These are phyloP conservation scores for Metschnikowia lunata DNA, from an alignment of 805 yeast species.

Conservation along the genomic window DNA sequence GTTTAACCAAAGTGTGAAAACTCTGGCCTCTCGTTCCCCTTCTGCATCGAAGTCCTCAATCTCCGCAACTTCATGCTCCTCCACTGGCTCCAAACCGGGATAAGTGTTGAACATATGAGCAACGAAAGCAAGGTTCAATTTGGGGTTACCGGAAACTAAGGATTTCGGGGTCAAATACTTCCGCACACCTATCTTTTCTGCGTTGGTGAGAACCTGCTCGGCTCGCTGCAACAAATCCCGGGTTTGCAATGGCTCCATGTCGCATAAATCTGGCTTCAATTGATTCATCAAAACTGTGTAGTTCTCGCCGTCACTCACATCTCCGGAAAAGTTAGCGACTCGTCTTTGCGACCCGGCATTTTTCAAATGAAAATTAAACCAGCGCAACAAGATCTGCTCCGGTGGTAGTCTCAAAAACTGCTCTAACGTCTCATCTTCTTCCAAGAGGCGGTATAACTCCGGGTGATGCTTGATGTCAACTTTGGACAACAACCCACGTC, in stretches of 20 bases:
- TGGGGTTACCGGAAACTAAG: constrained; percentile 93
- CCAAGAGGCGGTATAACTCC: constrained; percentile 87
- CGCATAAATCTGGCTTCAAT: constrained; percentile 78
- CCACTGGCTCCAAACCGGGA: constrained; percentile 95
- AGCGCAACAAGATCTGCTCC: constrained; percentile 91
- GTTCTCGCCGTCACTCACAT: constrained; percentile 92
- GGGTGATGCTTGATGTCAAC: constrained; percentile 96
- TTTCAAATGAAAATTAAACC: constrained; percentile 95
- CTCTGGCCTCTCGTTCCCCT: constrained; percentile 99
- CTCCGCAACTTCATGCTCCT: constrained; percentile 85
- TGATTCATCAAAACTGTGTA: constrained; percentile 88
- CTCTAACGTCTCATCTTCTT: constrained; percentile 95
- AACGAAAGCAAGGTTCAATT: constrained; percentile 92
- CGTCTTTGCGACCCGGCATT: constrained; percentile 87
- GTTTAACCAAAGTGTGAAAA: constrained; percentile 95
- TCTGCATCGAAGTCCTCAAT: constrained; percentile 98
- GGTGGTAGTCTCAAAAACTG: constrained; percentile 96
- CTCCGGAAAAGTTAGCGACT: constrained; percentile 80
- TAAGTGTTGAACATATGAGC: constrained; percentile 95
- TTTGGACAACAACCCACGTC: constrained; percentile 91
- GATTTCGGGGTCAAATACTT: constrained; percentile 93
- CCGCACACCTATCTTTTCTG: constrained; percentile 88
- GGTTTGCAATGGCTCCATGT: constrained; percentile 77
- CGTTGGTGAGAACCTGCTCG: constrained; percentile 77
- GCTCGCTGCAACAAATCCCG: constrained; percentile 75